Base-by-base conservation (phyloP, 768 basidiomycete species). In the Mycena venus region DNA sequence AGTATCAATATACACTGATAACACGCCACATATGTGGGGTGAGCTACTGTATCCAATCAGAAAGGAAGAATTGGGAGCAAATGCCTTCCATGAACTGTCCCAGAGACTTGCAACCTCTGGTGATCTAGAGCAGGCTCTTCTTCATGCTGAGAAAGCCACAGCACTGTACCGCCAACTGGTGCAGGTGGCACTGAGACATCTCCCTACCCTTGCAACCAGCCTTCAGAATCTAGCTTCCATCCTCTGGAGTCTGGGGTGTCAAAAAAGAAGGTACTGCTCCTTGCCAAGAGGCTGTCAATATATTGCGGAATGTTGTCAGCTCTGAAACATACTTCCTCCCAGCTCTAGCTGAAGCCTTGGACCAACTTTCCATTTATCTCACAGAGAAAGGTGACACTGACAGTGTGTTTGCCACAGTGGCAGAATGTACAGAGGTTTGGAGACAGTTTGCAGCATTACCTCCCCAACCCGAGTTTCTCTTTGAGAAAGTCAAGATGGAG, bases 161-260 rank as follows among this genome's bases (percentile, higher is more conserved):
- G 32, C 42, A 32, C 7, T 63, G 11, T 63, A 58, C 49, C 61
- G 62, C 15, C 53, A 71, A 31, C n/a, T 64, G 29, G 62, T 71
- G 7, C n/a, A 4, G 36, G 49, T 42, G 42, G 62, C 6, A 6
- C 61, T 32, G 11, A 14, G 36, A 42, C 51, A 71, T 27, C 36
- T 36, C 8, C 53, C 42, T 4, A 11, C 21, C 19, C 70, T 65
- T 17, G 61, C 70, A 14, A 42, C 3, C 27, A 58, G 62, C 34
- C 62, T 71, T 14, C 53, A 19, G 23, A 44, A 64, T 58, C n/a
- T 47, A 6, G 61, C 62, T 25, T 44, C 62, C 0, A 47, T 63
- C 1, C 38, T 65, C 7, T n/a, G 40, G 29, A 19, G 15, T 7
- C 6, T 49, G 25, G 44, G 32, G 17, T 10, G 53, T 10, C 31